Base-by-base conservation (phyloP, 208 protist genomes). In the Leishmania turanica region DNA sequence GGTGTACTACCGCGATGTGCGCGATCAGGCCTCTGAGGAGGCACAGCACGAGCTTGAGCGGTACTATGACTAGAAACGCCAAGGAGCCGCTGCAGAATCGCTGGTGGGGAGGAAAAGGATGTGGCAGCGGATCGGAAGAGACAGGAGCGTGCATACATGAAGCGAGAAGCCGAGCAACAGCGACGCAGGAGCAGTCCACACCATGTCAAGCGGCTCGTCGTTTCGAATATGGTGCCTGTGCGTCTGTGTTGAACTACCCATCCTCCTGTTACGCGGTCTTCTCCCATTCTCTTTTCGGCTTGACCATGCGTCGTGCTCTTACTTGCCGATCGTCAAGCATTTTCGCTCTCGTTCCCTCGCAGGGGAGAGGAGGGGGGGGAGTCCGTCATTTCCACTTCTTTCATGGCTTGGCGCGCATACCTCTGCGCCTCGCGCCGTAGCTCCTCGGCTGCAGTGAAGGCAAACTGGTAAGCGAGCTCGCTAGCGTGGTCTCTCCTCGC, bases 1-100 rank as follows among this genome's bases (percentile, higher is more conserved):
- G 31, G 85, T 95, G 75, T 95, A 92, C 78, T 95, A 90, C 83
- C 83, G 88, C 19, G 75, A 87, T 8, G 79, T 77, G 21, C 80
- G 86, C 6, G 85, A 85, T 54, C 80, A 82, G 49, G 78, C 75
- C 2, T 73, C 83, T 0, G 84, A 77, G 34, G 73, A 62, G 42
- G 82, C 66, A 49, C 68, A 83, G 79, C 24, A 62, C 24, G 70
- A 81, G 71, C 65, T 91, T 73, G 81, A 85, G 54, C 78, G 80
- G 9, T 77, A 86, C 71, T 92, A 84, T 40, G 71, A 21, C 49
- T 76, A 76, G 31, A 9, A n/a, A 17, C 72, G 24, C n/a, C 49
- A 2, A 56, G 6, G 42, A 37, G 2, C n/a, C 5, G 13, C 60
- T 19, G 19, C 60, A 37, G 58, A 31, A 64, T 64, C 58, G 58